Percentiles rank a stretch among this genome's conserved stretches.
Conservation (phyloP, 2,329 filamentous ascomycete genomes). For the Aspergillus versicolor region DNA sequence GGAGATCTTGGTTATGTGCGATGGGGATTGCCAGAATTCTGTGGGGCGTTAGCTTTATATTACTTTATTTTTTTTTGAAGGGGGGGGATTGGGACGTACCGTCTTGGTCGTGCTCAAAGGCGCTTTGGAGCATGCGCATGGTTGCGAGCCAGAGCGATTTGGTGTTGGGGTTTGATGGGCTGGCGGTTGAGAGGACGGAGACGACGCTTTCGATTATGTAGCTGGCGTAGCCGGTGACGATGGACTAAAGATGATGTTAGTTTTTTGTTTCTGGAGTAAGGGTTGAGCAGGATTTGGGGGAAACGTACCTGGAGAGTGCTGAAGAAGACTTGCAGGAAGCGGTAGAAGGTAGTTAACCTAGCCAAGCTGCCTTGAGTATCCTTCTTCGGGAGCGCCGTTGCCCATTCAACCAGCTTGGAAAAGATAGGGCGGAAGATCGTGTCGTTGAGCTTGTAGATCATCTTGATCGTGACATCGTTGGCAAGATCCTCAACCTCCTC, state of each 20-base stretch:
- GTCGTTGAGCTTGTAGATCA: conserved; percentile 97
- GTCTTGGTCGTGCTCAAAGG: conserved; percentile 87
- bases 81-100: conserved; percentile 39
- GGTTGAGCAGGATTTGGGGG: not conserved
- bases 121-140: conserved; percentile 69
- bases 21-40: conserved; percentile 90
- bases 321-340: conserved; percentile 78
- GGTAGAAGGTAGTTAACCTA: conserved; percentile 74
- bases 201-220: conserved; percentile 78
- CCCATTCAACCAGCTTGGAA: conserved; percentile 80
- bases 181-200: conserved; percentile 53
- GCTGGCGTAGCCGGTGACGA: conserved; percentile 87
- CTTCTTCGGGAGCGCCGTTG: conserved; percentile 61
- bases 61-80: not conserved
- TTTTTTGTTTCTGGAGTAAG: not conserved
- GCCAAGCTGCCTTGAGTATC: conserved; percentile 59
- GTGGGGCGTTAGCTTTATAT: conserved; percentile 12
- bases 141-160: conserved; percentile 67
- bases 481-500: conserved; percentile 62
- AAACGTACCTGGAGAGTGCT: conserved; percentile 66
- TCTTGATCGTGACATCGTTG: conserved; percentile 74
- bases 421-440: conserved; percentile 91
- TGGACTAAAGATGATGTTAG: conserved; percentile 54
- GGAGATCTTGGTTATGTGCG: conserved; percentile 75
- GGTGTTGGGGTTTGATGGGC: conserved; percentile 46